A percentile compares a stretch with the other conserved stretches of the same genome.
phyloP scores from a whole-genome alignment of 2,329 filamentous ascomycete genomes.

The Amesomyces nigricolor region DNA sequence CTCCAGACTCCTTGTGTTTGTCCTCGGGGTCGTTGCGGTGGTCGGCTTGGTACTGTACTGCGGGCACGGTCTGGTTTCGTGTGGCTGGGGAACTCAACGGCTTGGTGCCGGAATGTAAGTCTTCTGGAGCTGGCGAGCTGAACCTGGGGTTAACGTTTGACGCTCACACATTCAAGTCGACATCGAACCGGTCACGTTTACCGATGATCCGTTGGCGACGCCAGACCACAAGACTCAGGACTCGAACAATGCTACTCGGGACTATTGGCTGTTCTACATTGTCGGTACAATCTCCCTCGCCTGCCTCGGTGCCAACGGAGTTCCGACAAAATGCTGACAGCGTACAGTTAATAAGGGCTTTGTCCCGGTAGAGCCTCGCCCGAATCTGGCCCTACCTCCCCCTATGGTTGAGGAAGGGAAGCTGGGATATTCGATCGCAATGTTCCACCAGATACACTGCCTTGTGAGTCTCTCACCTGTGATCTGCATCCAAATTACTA shows the following conservation, averaged over 20 bases:
- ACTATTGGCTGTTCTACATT: conserved; percentile 5
- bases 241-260: conserved; percentile 7
- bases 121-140: background rate
- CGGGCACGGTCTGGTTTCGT: background rate
- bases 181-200: background rate
- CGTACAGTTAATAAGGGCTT: conserved; percentile 2
- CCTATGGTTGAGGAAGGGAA: background rate
- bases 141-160: background rate
- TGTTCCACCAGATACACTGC: conserved; percentile 15
- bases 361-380: background rate
- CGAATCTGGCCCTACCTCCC: background rate
- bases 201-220: conserved; percentile 3
- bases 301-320: too few species aligned
- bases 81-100: conserved; percentile 12
- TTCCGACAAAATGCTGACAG: background rate
- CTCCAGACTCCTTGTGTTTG: background rate
- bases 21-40: background rate
- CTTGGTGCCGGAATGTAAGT: conserved; percentile 10
- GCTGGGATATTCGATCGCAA: conserved; percentile 4
- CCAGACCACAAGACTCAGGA: conserved; percentile 10
- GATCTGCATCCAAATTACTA: background rate
- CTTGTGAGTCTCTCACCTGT: conserved; percentile 1
- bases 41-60: conserved; percentile 3
- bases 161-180: background rate
- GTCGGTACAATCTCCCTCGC: background rate